Conservation (phyloP, 1,284 basidiomycete species). For the Moesziomyces globuligerus region DNA sequence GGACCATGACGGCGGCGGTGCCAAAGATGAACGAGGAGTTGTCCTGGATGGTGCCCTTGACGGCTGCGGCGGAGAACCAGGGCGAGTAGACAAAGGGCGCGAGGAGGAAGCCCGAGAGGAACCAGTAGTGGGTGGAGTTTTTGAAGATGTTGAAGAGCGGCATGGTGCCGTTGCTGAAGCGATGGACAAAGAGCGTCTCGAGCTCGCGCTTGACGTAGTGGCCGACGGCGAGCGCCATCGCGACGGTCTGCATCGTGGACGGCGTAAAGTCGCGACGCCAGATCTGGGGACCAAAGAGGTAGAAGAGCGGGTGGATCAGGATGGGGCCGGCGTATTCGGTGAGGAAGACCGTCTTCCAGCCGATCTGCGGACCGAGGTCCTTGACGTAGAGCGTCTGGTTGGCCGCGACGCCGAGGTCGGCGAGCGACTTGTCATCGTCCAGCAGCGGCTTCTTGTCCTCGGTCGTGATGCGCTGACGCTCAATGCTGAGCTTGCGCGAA, state of each 20-base stretch:
- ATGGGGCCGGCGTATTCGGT: slow-evolving; percentile 77
- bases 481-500: slow-evolving; percentile 37
- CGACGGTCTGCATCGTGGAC: slow-evolving; percentile 83
- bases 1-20: slow-evolving; percentile 78
- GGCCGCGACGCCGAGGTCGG: slow-evolving; percentile 31
- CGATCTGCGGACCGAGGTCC: slow-evolving; percentile 65
- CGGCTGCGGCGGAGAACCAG: slow-evolving; percentile 78
- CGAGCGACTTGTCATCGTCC: slow-evolving; percentile 55
- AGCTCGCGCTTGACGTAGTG: slow-evolving; percentile 94
- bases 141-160: slow-evolving; percentile 86
- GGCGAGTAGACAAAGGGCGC: slow-evolving; percentile 45
- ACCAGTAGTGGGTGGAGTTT: slow-evolving; percentile 73
- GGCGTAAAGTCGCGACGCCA: slow-evolving; percentile 76
- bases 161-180: slow-evolving; percentile 95
- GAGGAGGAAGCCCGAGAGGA: slow-evolving; percentile 75
- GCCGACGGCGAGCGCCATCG: slow-evolving; percentile 80
- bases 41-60: slow-evolving; percentile 75
- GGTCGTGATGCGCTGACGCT: slow-evolving; percentile 62
- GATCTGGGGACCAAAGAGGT: slow-evolving; percentile 76
- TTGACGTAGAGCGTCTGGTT: slow-evolving; percentile 60
- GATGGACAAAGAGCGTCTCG: slow-evolving; percentile 84
- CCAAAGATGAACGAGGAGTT: slow-evolving; percentile 77
- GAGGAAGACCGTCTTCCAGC: slow-evolving; percentile 66
- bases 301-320: slow-evolving; percentile 88
- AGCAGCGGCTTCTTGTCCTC: slow-evolving; percentile 56